phyloP scores from a whole-genome alignment of 2,329 filamentous ascomycete genomes.

The Boeremia lycopersici region DNA sequence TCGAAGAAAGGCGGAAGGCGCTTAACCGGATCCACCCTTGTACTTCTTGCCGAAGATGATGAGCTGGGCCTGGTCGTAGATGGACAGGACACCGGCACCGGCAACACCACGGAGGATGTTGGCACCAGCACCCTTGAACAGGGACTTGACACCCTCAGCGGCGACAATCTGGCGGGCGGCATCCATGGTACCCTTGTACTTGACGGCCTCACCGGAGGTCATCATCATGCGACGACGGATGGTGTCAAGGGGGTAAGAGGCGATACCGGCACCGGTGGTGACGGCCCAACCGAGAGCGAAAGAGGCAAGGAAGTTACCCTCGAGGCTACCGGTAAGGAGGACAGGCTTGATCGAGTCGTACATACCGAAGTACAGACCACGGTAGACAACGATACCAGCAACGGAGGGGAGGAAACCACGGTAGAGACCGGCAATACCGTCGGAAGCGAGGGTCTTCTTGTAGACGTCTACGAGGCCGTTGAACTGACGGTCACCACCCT shows the following conservation, averaged over 20 bases:
- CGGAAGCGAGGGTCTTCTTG: conserved; percentile 98
- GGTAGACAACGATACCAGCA: conserved; percentile 99
- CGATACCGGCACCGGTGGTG: conserved; percentile 99
- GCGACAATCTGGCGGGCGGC: conserved; percentile 92
- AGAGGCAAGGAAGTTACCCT: conserved; percentile 99
- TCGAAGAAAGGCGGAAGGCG: conserved; percentile 41
- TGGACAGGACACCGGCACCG: conserved; percentile 99
- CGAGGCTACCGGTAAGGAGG: conserved; percentile 85
- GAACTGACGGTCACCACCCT: conserved; percentile 98
- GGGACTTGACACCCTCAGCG: conserved; percentile 96
- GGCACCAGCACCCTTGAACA: conserved; percentile 99
- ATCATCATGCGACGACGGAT: conserved; percentile 99
- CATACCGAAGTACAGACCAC: conserved; percentile 99
- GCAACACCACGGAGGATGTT: conserved; percentile 99
- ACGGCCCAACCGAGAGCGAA: conserved; percentile 98
- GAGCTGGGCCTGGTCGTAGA: conserved; percentile 99
- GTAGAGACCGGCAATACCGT: conserved; percentile 99
- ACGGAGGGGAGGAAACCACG: conserved; percentile 99
- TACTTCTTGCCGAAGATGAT: conserved; percentile 99
- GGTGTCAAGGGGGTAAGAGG: conserved; percentile 99
- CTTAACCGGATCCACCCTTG: conserved; percentile 66
- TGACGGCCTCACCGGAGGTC: conserved; percentile 96
- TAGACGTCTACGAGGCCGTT: conserved; percentile 99
- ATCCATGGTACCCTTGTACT: conserved; percentile 97
- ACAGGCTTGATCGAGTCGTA: conserved; percentile 99